Conservation (phyloP, 371 early-diverging fungal species). For the Mucor indicus region DNA sequence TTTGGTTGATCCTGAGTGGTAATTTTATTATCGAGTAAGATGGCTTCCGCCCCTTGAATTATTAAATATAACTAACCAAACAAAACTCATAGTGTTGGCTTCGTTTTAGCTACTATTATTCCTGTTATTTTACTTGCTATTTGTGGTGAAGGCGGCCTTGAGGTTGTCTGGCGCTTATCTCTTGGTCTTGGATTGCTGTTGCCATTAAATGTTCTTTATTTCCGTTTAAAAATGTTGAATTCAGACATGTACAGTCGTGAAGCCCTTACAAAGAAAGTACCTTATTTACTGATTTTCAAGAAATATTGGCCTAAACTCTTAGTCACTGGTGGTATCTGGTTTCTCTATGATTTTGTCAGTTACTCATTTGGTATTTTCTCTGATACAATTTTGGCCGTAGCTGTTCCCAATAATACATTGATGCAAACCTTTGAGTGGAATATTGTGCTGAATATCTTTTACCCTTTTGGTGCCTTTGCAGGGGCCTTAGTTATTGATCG, state of each 20-base stretch:
- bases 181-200: conserved; percentile 50
- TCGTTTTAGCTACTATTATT: conserved; percentile 46
- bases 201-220: conserved; percentile 51
- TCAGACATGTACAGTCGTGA: conserved; percentile 46
- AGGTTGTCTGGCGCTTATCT: conserved; percentile 46
- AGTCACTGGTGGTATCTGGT: conserved; percentile 57
- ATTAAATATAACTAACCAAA: too few relatives aligned
- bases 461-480: conserved; percentile 47
- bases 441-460: conserved; percentile 51
- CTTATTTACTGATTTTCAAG: conserved; percentile 51
- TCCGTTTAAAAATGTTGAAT: conserved; percentile 55
- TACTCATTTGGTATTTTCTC: conserved; percentile 58
- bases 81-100: conserved; percentile 41
- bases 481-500: conserved; percentile 49
- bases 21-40: conserved; percentile 32
- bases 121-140: conserved; percentile 47
- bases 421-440: conserved; percentile 45
- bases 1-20: conserved; percentile 47
- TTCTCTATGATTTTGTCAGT: conserved; percentile 59
- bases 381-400: conserved; percentile 24
- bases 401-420: conserved; percentile 20
- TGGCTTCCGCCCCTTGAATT: too few relatives aligned
- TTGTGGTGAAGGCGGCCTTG: conserved; percentile 30
- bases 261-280: conserved; percentile 48
- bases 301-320: conserved; percentile 55